Base-by-base conservation (phyloP, 257 asterid genomes). In the Lavandula angustifolia region DNA sequence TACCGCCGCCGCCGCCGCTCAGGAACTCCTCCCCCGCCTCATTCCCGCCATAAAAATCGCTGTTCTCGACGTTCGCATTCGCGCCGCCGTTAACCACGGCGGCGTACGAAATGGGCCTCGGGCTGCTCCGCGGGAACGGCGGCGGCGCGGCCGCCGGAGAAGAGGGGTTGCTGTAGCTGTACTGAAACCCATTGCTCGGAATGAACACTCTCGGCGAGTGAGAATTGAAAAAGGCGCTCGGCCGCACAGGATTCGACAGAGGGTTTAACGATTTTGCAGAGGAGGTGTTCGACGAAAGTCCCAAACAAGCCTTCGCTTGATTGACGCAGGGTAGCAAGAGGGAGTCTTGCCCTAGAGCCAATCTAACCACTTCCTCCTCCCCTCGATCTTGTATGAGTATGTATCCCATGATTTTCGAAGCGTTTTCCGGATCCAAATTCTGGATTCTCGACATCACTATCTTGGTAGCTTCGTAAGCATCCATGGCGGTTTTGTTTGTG, bases 321-420 rank as follows among this genome's bases (percentile, higher is more conserved):
- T 79, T 76, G 16, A 89, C 74, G 38, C 60, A 52, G 11, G 97
- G 70, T 1, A 74, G 4, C 33, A 87, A 53, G 31, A 71, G 52
- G 3, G 81, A 61, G 4, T 89, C 94, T 4, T 89, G 87, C 6
- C 84, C 81, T 54, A 72, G 75, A n/a, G 97, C 95, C 38, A 89
- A 71, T 54, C 94, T 80, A 62, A 85, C 80, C 78, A 89, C 75
- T 71, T 87, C 95, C 50, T 87, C 73, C 64, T 89, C 89, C 0
- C 94, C 91, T 34, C 69, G 79, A 75, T 83, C 91, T 41, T 87
- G 95, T 43, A 87, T 80, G 33, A 89, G 88, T 53, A 89, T 79
- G 14, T 77, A 83, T 8, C 97, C 94, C 66, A 87, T 80, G 82
- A 90, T 87, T 75, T 66, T 83, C 4, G 95, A 75, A 44, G 94